phyloP scores from a whole-genome alignment of 208 protist genomes.

The Wallacemonas sp. region DNA sequence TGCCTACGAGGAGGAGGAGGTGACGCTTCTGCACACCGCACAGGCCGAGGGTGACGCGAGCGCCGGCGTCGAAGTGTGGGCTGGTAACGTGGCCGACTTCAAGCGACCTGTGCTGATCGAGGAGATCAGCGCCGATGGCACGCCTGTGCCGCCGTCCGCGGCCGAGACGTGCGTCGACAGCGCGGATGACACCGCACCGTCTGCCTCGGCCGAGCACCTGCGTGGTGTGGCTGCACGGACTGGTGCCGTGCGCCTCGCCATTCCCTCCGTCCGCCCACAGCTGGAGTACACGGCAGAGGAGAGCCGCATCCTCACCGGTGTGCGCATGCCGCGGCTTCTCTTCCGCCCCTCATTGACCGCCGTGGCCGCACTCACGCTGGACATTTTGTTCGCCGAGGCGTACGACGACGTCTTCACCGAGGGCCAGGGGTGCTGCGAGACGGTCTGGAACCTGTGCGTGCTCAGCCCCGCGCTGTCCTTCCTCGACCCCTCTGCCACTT shows the following conservation, averaged over 20 bases:
- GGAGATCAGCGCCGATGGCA: slow-evolving; percentile 30
- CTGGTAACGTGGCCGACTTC: slow-evolving; percentile 81
- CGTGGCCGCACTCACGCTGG: slow-evolving; percentile 74
- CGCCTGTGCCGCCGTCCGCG: neutral
- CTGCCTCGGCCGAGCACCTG: too few species aligned
- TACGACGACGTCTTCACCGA: slow-evolving; percentile 92
- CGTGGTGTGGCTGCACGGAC: too few species aligned
- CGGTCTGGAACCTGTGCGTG: slow-evolving; percentile 87
- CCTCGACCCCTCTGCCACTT: slow-evolving; percentile 71
- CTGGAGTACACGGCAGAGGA: slow-evolving; percentile 63
- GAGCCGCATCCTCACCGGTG: slow-evolving; percentile 39
- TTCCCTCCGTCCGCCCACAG: slow-evolving; percentile 45
- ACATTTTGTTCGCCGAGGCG: slow-evolving; percentile 82
- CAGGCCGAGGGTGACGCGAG: slow-evolving; percentile 11
- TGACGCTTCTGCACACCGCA: slow-evolving; percentile 33
- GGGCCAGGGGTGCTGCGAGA: slow-evolving; percentile 85
- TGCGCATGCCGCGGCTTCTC: slow-evolving; percentile 52
- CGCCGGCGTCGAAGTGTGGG: slow-evolving; percentile 61
- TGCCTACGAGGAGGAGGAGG: slow-evolving; percentile 12
- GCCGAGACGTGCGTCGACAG: too few species aligned
- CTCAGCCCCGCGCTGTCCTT: slow-evolving; percentile 83
- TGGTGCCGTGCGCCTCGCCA: slow-evolving; percentile 34
- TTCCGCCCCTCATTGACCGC: slow-evolving; percentile 44
- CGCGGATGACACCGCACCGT: too few species aligned
- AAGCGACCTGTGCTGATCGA: slow-evolving; percentile 54